Base-by-base conservation (phyloP, 1,139 yeast species). In the Pichia sorboxylosa region DNA sequence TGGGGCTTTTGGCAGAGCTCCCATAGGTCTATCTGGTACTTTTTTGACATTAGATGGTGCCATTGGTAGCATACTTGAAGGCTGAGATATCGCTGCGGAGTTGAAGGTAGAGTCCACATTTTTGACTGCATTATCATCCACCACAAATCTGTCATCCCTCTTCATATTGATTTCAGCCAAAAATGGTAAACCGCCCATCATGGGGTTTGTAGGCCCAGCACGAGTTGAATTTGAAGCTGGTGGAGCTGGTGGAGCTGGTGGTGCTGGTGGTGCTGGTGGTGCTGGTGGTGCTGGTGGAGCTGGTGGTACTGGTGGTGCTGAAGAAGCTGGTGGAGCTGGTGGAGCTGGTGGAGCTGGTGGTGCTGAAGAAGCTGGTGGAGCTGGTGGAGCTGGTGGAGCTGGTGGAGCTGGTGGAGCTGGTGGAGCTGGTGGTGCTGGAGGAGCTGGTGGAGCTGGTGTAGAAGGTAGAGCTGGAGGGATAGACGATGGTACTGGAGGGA, bases 391-490 rank as follows among this genome's bases (percentile, higher is more conserved):
- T 7, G 25, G 25, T 10, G 25, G 25, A n/a, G 14, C 6, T n/a
- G 25, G 25, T 23, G 13, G 17, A 6, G 30, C 16, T 14, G 42
- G 37, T 4, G 31, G 26, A 13, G 39, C 31, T 15, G 28, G 33
- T 11, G 19, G 20, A 16, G 38, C 29, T 13, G 31, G 15, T 4
- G 13, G 7, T 6, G 24, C 5, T 2, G 32, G 29, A 13, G 24
- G 5, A 6, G 31, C 22, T 13, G 25, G 77, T 47, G 93, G 92
- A 17, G 76, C 80, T 52, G 92, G 80, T 50, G 92, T 92, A 42
- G 83, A 78, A 27, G 76, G 14, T 6, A 14, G 7, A n/a, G 25
- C 25, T 11, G 25, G n/a, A n/a, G n/a, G n/a, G n/a, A n/a, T n/a
- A 19, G 27, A 11, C n/a, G 27, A 6, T 9, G 31, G 24, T 16